Percentiles rank a stretch among this genome's conserved stretches.
Conservation (phyloP, 352 stramenopile genomes). For the Phytophthora cactorum region DNA sequence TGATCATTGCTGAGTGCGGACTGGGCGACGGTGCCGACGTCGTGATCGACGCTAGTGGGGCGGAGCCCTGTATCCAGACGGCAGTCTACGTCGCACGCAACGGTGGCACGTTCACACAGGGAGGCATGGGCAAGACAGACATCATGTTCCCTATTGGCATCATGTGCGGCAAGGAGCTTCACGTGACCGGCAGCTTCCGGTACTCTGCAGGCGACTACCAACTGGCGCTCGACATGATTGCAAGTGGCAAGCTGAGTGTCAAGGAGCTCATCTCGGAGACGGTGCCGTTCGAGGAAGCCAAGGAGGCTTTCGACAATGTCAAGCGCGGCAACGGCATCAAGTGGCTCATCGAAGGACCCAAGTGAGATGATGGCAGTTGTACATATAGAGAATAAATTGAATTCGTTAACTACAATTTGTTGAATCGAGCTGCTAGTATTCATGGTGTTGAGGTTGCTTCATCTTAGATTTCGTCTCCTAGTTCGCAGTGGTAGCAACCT, state of each 20-base stretch:
- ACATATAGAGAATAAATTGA: neutral
- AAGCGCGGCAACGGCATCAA: slow-evolving; percentile 39
- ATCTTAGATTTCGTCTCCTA: too few species aligned
- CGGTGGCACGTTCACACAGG: slow-evolving; percentile 29
- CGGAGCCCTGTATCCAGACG: slow-evolving; percentile 34
- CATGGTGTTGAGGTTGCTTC: too few species aligned
- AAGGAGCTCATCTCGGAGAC: slow-evolving; percentile 37
- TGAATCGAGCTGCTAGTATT: slow-evolving; percentile 5
- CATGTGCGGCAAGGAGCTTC: slow-evolving; percentile 36
- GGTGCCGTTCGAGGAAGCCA: slow-evolving; percentile 36
- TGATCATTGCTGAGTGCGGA: slow-evolving; percentile 26
- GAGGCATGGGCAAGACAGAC: slow-evolving; percentile 39
- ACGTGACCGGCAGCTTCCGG: slow-evolving; percentile 40
- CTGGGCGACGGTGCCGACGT: slow-evolving; percentile 35
- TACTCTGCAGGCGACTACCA: slow-evolving; percentile 39
- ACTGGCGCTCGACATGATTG: slow-evolving; percentile 36
- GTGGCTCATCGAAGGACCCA: slow-evolving; percentile 45
- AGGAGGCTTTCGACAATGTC: slow-evolving; percentile 41
- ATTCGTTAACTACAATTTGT: slow-evolving; percentile 16
- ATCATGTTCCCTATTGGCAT: slow-evolving; percentile 36
- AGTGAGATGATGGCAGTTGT: slow-evolving; percentile 15
- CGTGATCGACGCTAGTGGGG: slow-evolving; percentile 36
- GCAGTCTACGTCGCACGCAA: slow-evolving; percentile 34
- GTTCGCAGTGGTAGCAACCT: too few species aligned
- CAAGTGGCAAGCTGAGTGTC: slow-evolving; percentile 30